Evolutionary conservation across 768 basidiomycete genomes (phyloP), one percentile per base, ranked within the genome.

Genomic region (Rhizopogon roseolus): DNA sequence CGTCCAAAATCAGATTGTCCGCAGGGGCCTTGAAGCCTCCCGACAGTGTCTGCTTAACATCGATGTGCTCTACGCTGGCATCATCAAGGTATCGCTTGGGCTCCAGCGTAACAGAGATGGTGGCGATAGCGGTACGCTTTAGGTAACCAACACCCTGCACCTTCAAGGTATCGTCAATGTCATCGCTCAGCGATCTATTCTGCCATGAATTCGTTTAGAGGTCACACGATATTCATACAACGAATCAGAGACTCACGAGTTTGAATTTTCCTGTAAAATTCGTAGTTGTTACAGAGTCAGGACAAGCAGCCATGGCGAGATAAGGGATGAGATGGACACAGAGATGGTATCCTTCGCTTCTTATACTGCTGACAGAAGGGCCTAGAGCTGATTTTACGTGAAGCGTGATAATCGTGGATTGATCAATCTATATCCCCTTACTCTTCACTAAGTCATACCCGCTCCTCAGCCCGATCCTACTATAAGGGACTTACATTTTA

Each of bases 81-180:
- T 77, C 81, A 40, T 82, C 79, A 62, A 76, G 81, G 71, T 73
- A 81, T 62, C 88, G 85, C 50, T 79, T 81, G 62, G 85, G 63
- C 36, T 59, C 57, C 39, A 86, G 75, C 38, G 81, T 84, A 37
- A 88, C 55, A 13, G 80, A 83, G 22, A 75, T 81, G 7, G 70
- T n/a, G 16, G 56, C 45, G 59, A 89, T 87, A 22, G 75, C 73
- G 57, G 74, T 81, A 53, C 86, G 78, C 58, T 73, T 84, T 16
- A 81, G 54, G 85, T 86, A 89, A 50, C 80, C 59, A 28, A 88
- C 76, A 40, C 86, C 86, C 64, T 88, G 86, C 8, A 83, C 70
- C 32, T 64, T 60, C 38, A 89, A 77, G 54, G 88, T 82, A 37
- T 71, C 70, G 55, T 87, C 86, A 6, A 77, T 76, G 22, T 64